phyloP scores from a whole-genome alignment of 352 stramenopile species.

The Globisporangium mamillatum region DNA sequence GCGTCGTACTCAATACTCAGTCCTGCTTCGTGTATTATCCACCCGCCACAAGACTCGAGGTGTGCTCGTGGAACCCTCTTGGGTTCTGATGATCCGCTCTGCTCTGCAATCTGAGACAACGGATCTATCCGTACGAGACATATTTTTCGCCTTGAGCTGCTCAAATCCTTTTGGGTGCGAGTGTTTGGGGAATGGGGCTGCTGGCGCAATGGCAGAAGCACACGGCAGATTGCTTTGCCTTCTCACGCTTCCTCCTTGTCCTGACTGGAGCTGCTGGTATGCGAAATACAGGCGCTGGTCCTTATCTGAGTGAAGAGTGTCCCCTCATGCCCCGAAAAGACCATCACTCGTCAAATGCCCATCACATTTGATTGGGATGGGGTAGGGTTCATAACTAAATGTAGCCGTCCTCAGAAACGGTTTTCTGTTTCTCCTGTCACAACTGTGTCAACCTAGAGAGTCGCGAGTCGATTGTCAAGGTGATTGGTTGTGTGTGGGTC shows the following conservation, averaged over 20 bases:
- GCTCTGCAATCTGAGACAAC: constrained; percentile 6
- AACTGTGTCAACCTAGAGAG: not conserved
- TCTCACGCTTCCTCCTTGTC: not conserved
- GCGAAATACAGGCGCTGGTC: not conserved
- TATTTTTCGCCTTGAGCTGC: not conserved
- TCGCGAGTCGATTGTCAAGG: too few species aligned
- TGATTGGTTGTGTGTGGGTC: not conserved
- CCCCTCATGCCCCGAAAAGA: not conserved
- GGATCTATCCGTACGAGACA: constrained; percentile 6
- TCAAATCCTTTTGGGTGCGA: not conserved
- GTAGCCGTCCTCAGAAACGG: constrained; percentile 4
- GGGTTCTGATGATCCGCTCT: constrained; percentile 7
- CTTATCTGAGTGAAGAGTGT: not conserved
- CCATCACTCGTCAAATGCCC: not conserved
- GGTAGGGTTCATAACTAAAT: not conserved
- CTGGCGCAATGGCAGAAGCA: not conserved
- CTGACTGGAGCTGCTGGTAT: not conserved
- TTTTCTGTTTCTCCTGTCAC: not conserved
- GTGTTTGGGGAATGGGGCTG: not conserved
- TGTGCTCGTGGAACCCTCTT: not conserved
- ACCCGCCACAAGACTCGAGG: constrained; percentile 5
- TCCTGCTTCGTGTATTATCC: not conserved
- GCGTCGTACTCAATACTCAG: not conserved
- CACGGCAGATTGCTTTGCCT: not conserved
- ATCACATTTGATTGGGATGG: not conserved